Evolutionary conservation across 768 basidiomycete genomes (phyloP).

Genomic region (Galerina sulciceps): DNA sequence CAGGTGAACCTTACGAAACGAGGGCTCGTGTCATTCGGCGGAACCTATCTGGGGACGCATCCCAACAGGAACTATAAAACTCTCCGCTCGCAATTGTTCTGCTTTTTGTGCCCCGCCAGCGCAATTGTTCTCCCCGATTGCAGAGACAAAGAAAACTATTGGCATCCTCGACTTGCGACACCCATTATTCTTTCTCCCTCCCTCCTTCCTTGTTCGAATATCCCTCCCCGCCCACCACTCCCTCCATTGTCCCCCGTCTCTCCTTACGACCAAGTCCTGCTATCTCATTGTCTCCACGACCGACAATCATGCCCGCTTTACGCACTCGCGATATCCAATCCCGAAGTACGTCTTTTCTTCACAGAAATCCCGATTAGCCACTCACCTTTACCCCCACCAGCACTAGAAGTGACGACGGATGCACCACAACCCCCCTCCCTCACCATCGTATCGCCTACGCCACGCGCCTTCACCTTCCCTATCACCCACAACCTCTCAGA

Average conservation of each 20-base stretch:
- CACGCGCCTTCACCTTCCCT: slow-evolving; percentile 75
- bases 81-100: slow-evolving; percentile 55
- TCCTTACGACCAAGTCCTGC: slow-evolving; percentile 33
- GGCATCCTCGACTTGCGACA: slow-evolving; percentile 45
- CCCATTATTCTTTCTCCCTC: slow-evolving; percentile 48
- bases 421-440: slow-evolving; percentile 56
- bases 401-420: slow-evolving; percentile 80
- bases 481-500: slow-evolving; percentile 61
- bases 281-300: slow-evolving; percentile 34
- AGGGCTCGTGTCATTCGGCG: slow-evolving; percentile 41
- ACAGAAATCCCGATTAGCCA: not conserved
- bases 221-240: slow-evolving; percentile 6
- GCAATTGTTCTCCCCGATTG: slow-evolving; percentile 64
- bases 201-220: slow-evolving; percentile 35
- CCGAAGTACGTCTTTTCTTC: slow-evolving; percentile 40
- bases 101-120: slow-evolving; percentile 61
- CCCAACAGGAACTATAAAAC: slow-evolving; percentile 53
- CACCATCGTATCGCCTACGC: slow-evolving; percentile 70
- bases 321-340: slow-evolving; percentile 78
- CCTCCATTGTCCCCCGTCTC: slow-evolving; percentile 24
- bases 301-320: slow-evolving; percentile 73
- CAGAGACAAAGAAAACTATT: slow-evolving; percentile 56
- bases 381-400: slow-evolving; percentile 34
- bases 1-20: slow-evolving; percentile 37
- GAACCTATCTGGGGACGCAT: slow-evolving; percentile 38